Evolutionary conservation across 768 basidiomycete species (phyloP), one percentile per base, ranked within the genome.

Genomic region (Brasilioporus rufonigricans): DNA sequence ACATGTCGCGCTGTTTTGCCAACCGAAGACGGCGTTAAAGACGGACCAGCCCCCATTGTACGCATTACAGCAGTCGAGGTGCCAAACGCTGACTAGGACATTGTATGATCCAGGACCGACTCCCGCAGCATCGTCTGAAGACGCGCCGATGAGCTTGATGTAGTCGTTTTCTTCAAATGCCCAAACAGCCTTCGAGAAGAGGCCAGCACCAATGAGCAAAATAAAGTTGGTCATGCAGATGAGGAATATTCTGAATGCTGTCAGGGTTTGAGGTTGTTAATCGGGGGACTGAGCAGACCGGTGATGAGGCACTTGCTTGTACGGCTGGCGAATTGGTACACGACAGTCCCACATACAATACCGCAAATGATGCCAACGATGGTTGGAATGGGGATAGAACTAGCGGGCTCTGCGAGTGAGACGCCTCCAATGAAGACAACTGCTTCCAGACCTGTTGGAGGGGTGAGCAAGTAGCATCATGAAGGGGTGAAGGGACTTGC

Each of bases 341-440:
- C 86, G 56, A 91, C 38, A 67, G 80, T 80, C 11, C 94, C 94
- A 56, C 85, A 80, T 48, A 83, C 58, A 48, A 91, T 71, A 14
- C 96, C 95, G 48, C 83, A 81, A 50, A 94, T 65, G 53, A 98
- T 73, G 26, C 95, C 96, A 32, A 86, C 83, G 53, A 98, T 87
- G 45, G 93, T 83, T 7, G 96, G 89, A 41, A 98, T 86, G 1
- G 96, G 96, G 61, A 97, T 95, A 7, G 94, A 81, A 1, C 79
- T 82, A 2, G 91, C 95, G 5, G 84, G 76, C 64, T 91, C 81
- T 31, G 87, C 87, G 48, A 98, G 85, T 5, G 94, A 87, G 32
- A 98, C 93, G 48, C 94, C 93, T 4, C 94, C 91, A 33, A 97
- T 92, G 65, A 98, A 97, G 56, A 98, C 78, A 53, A 97, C 88